phyloP scores from a whole-genome alignment of 441 rosid species.

The Isatis lusitanica region DNA sequence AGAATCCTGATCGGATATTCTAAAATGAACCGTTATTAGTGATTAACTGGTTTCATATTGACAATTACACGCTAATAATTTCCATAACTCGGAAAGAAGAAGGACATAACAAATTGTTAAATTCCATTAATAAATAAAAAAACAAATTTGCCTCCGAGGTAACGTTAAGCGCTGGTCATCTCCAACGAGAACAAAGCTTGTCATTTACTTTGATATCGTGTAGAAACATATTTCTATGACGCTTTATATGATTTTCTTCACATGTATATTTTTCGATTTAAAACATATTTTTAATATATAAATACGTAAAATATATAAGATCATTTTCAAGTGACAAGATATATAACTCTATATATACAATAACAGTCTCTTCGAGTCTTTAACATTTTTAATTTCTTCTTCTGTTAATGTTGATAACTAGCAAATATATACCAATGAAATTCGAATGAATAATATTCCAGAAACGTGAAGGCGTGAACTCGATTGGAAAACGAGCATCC shows the following conservation, averaged over 20 bases:
- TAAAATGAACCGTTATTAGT: background rate
- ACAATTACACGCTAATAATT: background rate
- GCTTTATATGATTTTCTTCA: background rate
- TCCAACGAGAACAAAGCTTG: no score
- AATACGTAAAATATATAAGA: no score
- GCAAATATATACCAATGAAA: no score
- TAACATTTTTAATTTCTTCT: no score
- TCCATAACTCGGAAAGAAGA: background rate
- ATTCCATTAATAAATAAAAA: no score
- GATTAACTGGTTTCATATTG: background rate
- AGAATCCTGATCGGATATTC: background rate
- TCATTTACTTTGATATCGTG: background rate
- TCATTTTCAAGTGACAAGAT: background rate
- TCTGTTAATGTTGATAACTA: no score
- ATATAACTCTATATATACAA: background rate
- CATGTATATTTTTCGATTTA: background rate
- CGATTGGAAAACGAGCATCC: no score
- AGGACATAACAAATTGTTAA: background rate
- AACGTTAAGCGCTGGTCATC: background rate
- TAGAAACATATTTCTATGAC: background rate
- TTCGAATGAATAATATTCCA: no score
- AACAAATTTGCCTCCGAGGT: background rate
- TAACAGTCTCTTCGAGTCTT: background rate
- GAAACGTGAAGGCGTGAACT: no score
- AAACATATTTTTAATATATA: background rate